These are phyloP conservation scores for Clavariopsis aquatica DNA, from an alignment of 495 filamentous ascomycete genomes.

Conservation along the genomic window DNA sequence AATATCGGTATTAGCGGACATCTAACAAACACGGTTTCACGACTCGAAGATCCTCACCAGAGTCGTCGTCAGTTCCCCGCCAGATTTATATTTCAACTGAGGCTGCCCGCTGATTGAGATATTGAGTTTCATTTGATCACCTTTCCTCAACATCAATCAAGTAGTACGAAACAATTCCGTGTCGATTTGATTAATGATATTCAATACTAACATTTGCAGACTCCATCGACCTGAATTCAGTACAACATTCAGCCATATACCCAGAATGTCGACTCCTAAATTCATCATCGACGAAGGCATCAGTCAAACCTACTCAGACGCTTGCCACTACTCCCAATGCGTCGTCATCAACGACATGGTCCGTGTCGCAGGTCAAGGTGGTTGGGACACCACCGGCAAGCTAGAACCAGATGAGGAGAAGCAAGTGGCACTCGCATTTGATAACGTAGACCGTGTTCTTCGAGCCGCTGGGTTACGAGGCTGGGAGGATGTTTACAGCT, in stretches of 20 bases:
- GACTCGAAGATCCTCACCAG: not conserved
- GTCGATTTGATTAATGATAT: not conserved
- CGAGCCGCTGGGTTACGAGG: slow-evolving; percentile 26
- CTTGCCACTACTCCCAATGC: slow-evolving; percentile 31
- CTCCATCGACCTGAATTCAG: not conserved
- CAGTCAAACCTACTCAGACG: slow-evolving; percentile 5
- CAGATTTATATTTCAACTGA: not conserved
- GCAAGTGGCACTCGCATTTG: slow-evolving; percentile 37
- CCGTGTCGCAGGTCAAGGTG: slow-evolving; percentile 37
- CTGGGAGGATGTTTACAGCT: slow-evolving; percentile 31
- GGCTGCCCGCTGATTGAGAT: not conserved
- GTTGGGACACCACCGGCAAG: slow-evolving; percentile 34
- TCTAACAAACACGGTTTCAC: not conserved
- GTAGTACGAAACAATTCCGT: not conserved
- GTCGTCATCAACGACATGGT: slow-evolving; percentile 25
- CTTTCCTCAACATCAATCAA: too few relatives aligned
- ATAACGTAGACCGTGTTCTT: slow-evolving; percentile 33
- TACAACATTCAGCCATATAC: not conserved
- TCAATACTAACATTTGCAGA: not conserved
- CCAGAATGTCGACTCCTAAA: not conserved
- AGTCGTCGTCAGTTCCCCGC: not conserved
- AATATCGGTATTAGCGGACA: not conserved
- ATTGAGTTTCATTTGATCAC: not conserved
- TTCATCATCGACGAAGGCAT: not conserved
- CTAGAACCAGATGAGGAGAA: not conserved